Base-by-base conservation (phyloP, 345 rosid species). In the Dovyalis caffra region DNA sequence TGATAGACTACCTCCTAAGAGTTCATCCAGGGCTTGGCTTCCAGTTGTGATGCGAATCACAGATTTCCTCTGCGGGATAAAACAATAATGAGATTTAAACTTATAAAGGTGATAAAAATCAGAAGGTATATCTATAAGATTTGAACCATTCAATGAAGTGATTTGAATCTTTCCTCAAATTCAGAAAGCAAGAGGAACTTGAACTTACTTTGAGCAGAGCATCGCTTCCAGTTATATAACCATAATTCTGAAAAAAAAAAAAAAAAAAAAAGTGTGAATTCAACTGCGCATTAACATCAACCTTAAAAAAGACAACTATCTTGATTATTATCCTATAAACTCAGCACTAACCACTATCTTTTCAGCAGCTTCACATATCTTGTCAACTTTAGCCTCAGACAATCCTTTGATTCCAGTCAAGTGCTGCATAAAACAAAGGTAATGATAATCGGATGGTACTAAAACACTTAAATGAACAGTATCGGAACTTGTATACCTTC, bases 321-420 rank as follows among this genome's bases (percentile, higher is more conserved):
- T 69, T 64, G 34, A 33, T 33, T 35, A 0, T 43, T 37, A 29
- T 62, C 63, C 35, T 33, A 40, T n/a, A 56, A 66, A 53, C 32
- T 5, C 15, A 80, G 72, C 60, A 83, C 98, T 56, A 43, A 95
- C 98, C 91, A 95, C 97, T 83, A 94, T 77, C 78, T 95, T 95
- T 85, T 95, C 99, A 29, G 94, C 96, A 66, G 99, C 99, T 89
- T 95, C 97, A 66, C 97, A 91, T 72, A 95, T 93, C 83, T 93
- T 95, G 31, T 95, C 97, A 76, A 93, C 99, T 86, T 93, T 93
- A 66, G 98, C 97, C 85, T 92, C 98, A 4, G 98, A 91, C 84
- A 95, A 84, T 74, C 98, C 98, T 87, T 91, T 92, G 86, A 95
- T 95, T 56, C 97, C 97, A 7, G 93, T 93, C 81, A 95, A 84